Percentiles rank a stretch among this genome's conserved stretches.
Conservation (phyloP, 257 asterid species). For the Voacanga thouarsii region DNA sequence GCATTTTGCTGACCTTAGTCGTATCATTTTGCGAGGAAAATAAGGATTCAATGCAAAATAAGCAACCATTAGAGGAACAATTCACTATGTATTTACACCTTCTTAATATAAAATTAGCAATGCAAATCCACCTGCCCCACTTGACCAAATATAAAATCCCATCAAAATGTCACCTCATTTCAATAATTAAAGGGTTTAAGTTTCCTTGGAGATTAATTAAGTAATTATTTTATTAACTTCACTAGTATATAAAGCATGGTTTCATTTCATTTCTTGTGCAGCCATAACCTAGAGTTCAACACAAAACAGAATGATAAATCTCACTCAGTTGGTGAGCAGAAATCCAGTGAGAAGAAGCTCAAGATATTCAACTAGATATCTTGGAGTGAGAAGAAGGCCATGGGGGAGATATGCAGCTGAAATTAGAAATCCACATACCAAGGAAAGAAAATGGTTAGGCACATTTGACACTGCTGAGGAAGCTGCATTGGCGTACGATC, state of each 20-base stretch:
- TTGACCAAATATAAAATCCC: slow-evolving; percentile 19
- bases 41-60: slow-evolving; percentile 17
- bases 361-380: slow-evolving; percentile 27
- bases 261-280: background rate
- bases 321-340: slow-evolving; percentile 19
- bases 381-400: slow-evolving; percentile 10
- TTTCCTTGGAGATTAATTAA: background rate
- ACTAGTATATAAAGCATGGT: slow-evolving; percentile 19
- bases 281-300: background rate
- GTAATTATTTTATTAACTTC: background rate
- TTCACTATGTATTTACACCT: background rate
- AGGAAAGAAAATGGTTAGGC: slow-evolving; percentile 6
- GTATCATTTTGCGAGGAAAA: slow-evolving; percentile 27
- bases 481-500: slow-evolving; percentile 11
- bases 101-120: slow-evolving; percentile 13
- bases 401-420: slow-evolving; percentile 13
- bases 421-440: slow-evolving; percentile 3
- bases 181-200: background rate
- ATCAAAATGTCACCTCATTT: background rate
- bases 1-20: slow-evolving; percentile 25
- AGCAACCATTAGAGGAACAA: slow-evolving; percentile 25
- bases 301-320: slow-evolving; percentile 19
- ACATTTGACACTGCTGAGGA: slow-evolving; percentile 12
- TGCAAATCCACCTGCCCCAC: slow-evolving; percentile 28
- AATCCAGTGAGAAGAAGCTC: slow-evolving; percentile 30